A percentile compares a stretch with the other conserved stretches of the same genome.
Conservation (phyloP, 345 rosid genomes). For the Murraya koenigii region DNA sequence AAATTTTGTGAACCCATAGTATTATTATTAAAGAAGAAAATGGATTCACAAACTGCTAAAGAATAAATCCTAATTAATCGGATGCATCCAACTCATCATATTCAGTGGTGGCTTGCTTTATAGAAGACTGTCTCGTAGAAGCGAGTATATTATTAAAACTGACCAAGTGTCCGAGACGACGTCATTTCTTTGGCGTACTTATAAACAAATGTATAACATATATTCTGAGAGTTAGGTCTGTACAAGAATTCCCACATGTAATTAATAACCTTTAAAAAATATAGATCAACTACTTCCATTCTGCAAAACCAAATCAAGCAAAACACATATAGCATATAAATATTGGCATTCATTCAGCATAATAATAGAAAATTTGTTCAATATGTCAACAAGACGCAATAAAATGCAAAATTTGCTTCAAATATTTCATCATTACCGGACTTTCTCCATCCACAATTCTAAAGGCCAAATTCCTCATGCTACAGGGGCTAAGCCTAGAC, state of each 20-base stretch:
- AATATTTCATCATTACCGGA: not conserved
- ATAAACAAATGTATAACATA: not conserved
- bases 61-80: too few relatives aligned
- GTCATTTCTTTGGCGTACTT: conserved; percentile 22
- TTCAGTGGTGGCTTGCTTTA: too few relatives aligned
- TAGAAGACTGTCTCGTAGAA: too few relatives aligned
- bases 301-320: not conserved
- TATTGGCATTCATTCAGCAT: not conserved
- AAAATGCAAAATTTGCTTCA: not conserved
- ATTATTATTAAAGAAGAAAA: too few relatives aligned
- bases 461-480: not conserved
- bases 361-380: not conserved
- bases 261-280: not conserved
- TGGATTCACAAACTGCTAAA: too few relatives aligned
- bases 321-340: not conserved
- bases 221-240: not conserved
- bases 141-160: too few relatives aligned
- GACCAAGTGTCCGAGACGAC: not conserved
- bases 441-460: not conserved
- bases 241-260: not conserved
- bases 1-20: too few relatives aligned
- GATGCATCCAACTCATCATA: too few relatives aligned
- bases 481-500: not conserved
- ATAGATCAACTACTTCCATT: not conserved
- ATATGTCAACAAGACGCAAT: not conserved